A percentile compares a stretch with the other conserved stretches of the same genome.
These are phyloP conservation scores for Candida multigemmis DNA, from an alignment of 805 yeast genomes.

Conservation along the genomic window DNA sequence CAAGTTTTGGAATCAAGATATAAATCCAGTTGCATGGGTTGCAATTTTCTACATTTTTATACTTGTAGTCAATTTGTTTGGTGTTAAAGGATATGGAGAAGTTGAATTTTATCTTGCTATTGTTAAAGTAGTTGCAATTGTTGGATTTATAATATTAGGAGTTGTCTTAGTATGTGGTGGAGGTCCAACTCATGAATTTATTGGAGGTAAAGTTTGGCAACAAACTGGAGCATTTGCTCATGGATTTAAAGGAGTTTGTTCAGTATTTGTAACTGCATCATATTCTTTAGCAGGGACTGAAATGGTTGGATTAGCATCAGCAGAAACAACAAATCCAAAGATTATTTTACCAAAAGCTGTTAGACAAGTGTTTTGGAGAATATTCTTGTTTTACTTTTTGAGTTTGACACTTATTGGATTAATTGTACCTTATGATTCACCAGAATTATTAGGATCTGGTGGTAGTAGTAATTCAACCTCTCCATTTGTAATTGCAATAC, in stretches of 20 bases:
- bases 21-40: slow-evolving; percentile 32
- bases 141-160: slow-evolving; percentile 27
- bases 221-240: slow-evolving; percentile 24
- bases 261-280: slow-evolving; percentile 28
- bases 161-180: slow-evolving; percentile 28
- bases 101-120: slow-evolving; percentile 23
- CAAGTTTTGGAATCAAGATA: slow-evolving; percentile 20
- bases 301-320: slow-evolving; percentile 28
- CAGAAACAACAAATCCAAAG: slow-evolving; percentile 31
- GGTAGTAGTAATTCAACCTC: slow-evolving; percentile 49
- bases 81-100: slow-evolving; percentile 29
- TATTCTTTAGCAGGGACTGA: slow-evolving; percentile 29
- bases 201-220: slow-evolving; percentile 23
- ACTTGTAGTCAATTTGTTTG: slow-evolving; percentile 20
- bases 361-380: slow-evolving; percentile 35
- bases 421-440: slow-evolving; percentile 43
- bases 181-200: slow-evolving; percentile 26
- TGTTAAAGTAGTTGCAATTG: slow-evolving; percentile 24
- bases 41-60: slow-evolving; percentile 22
- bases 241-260: slow-evolving; percentile 30
- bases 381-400: slow-evolving; percentile 28
- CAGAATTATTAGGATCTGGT: slow-evolving; percentile 36
- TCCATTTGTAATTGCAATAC: slow-evolving; percentile 69
- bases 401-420: slow-evolving; percentile 25
- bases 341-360: slow-evolving; percentile 32